Evolutionary conservation across 495 filamentous ascomycete species (phyloP), one percentile per base, ranked within the genome.

Genomic region (Podospora pseudocomata): DNA sequence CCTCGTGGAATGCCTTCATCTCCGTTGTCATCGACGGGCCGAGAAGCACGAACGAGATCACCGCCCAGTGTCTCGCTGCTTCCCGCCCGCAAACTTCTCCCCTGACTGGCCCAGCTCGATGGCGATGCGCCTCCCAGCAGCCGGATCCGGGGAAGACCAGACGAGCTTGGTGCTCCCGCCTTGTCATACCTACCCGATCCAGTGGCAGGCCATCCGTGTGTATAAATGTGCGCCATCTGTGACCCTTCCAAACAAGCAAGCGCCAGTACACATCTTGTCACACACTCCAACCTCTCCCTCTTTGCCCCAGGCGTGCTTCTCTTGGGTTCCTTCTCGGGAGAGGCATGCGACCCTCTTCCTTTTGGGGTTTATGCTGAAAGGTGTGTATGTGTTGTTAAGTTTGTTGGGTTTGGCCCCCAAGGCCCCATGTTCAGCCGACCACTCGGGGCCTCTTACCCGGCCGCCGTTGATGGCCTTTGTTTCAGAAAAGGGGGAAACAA

Each of bases 1-100:
- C 55, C 55, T 58, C 55, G 55, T 58, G 68, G 64, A 69, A 66
- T 69, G 64, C 59, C 30, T 49, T 69, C 68, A 69, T 69, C 54
- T 66, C 58, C 59, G 64, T 32, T 58, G 58, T 59, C 30, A 56
- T 30, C 65, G 54, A 58, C 59, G 64, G 68, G 28, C 64, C 59
- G 64, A 66, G 30, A 62, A 54, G 27, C 6, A 18, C 32, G 16
- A 32, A 7, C 53, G 13, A 19, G 65, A 70, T 65, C 65, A 62
- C 28, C 69, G n/a, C 28, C 30, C 58, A 7, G 53, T 70, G 65
- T 70, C 63, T 67, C 65, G 20, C 59, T 27, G 20, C 26, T 20
- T 32, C n/a, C 23, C 39, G 13, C 39, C 15, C 39, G 2, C 39
- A 49, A 49, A 39, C 49, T 39, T 34, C 59, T 55, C 26, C 5